Evolutionary conservation across 176 grass and related monocot species (phyloP), one percentile per base, ranked within the genome.

Genomic region (Lolium rigidum): DNA sequence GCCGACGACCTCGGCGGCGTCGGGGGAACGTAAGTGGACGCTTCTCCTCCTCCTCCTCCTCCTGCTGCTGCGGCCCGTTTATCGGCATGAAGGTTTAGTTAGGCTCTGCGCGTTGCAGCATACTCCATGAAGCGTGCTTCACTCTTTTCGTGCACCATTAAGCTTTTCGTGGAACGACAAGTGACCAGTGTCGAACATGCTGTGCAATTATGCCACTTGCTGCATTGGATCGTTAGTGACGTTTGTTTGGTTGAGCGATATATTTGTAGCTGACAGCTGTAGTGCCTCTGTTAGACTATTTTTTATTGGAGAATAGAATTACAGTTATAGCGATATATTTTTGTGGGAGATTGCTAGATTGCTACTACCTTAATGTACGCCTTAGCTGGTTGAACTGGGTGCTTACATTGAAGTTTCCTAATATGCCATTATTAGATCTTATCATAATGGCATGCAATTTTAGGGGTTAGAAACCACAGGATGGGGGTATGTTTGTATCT

Each of bases 21-120:
- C 70, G 97, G 97, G 13, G 97, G 97, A 80, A 98, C 97, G 97
- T 98, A 92, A 91, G 96, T 71, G 31, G 18, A 65, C 25, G 50
- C 44, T 83, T 7, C 80, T 64, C 37, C 38, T 87, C 20, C 20
- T 46, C 26, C 67, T 31, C 28, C 28, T 31, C 28, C 28, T 41
- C 39, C 39, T 41, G 6, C 50, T 52, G 0, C 48, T 4, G 1
- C 79, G 37, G 49, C 48, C 15, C 6, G 59, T 21, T 37, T 57
- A 14, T 43, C 10, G 0, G 18, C 77, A 56, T 3, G 10, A 68
- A 41, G 17, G 60, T 52, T 83, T 76, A 7, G 49, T 35, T 25
- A 75, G 60, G 79, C 58, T 24, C 58, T 24, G 17, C 51, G 48
- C 57, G 75, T 6, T 61, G 25, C 75, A 48, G 44, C n/a, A 44